phyloP scores from a whole-genome alignment of 345 rosid species.

The Angophora floribunda region DNA sequence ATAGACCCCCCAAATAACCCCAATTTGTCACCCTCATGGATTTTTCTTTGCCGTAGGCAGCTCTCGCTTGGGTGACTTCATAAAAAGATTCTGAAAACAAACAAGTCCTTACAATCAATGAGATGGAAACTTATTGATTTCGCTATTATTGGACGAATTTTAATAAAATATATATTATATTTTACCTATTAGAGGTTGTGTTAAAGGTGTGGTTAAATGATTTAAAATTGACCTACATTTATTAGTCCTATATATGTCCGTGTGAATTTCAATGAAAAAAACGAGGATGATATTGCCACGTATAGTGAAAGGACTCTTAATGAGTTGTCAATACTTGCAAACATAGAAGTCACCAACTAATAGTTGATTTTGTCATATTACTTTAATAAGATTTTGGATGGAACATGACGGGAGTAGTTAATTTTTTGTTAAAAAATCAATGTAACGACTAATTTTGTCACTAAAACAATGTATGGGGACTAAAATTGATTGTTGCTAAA shows the following conservation, averaged over 20 bases:
- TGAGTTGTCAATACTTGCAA: background rate
- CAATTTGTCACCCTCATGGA: background rate
- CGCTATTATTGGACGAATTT: background rate
- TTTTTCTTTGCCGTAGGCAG: background rate
- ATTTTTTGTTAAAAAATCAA: background rate
- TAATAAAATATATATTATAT: background rate
- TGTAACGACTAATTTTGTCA: background rate
- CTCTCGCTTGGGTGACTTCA: background rate
- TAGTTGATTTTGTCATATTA: background rate
- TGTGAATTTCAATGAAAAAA: background rate
- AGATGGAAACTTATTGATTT: background rate
- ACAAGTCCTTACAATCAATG: background rate
- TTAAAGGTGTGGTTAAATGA: background rate
- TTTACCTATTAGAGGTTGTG: background rate
- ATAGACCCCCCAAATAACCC: constrained; percentile 16
- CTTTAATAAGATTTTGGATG: background rate
- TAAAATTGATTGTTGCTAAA: background rate
- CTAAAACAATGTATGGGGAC: background rate
- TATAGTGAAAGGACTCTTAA: background rate
- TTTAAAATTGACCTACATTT: background rate
- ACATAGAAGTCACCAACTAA: background rate
- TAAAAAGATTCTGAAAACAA: background rate
- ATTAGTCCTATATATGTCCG: background rate
- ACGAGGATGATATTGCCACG: background rate
- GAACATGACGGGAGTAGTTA: background rate